Conservation (phyloP, 139 green algal species). For the Edaphochlamys debaryana region DNA sequence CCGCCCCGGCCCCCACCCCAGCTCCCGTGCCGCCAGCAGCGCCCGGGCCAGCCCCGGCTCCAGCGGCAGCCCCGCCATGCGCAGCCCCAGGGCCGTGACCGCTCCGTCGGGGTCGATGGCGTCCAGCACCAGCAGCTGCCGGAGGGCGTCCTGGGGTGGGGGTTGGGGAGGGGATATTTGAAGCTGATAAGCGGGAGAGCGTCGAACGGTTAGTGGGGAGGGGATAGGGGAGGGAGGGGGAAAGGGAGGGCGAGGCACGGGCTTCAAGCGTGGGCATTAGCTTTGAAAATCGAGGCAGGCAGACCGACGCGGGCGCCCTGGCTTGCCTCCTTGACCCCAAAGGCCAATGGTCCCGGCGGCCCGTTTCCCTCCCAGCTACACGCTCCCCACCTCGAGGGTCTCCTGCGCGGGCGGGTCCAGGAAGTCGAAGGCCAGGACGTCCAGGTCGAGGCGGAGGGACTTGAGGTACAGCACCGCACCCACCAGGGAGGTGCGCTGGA, state of each 20-base stretch:
- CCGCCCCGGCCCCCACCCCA: slow-evolving; percentile 58
- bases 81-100: slow-evolving; percentile 72
- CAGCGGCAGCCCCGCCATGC: slow-evolving; percentile 83
- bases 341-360: too few species aligned
- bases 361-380: too few species aligned
- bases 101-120: slow-evolving; percentile 86
- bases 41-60: slow-evolving; percentile 83
- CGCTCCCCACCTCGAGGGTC: slow-evolving; percentile 51
- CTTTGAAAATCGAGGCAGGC: background rate
- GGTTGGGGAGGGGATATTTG: background rate
- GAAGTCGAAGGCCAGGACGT: slow-evolving; percentile 96
- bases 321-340: too few species aligned
- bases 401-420: slow-evolving; percentile 82
- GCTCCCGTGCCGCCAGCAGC: slow-evolving; percentile 82
- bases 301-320: too few species aligned
- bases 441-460: slow-evolving; percentile 76
- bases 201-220: too few species aligned
- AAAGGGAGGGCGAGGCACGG: too few species aligned
- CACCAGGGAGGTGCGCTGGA: slow-evolving; percentile 89
- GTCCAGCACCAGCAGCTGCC: slow-evolving; percentile 91
- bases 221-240: too few species aligned
- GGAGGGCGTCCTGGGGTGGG: slow-evolving; percentile 81
- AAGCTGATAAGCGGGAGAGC: too few species aligned
- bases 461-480: slow-evolving; percentile 95
- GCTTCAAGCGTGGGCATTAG: background rate